Evolutionary conservation across 2,329 filamentous ascomycete species (phyloP).

Genomic region (Fusarium burgessii): DNA sequence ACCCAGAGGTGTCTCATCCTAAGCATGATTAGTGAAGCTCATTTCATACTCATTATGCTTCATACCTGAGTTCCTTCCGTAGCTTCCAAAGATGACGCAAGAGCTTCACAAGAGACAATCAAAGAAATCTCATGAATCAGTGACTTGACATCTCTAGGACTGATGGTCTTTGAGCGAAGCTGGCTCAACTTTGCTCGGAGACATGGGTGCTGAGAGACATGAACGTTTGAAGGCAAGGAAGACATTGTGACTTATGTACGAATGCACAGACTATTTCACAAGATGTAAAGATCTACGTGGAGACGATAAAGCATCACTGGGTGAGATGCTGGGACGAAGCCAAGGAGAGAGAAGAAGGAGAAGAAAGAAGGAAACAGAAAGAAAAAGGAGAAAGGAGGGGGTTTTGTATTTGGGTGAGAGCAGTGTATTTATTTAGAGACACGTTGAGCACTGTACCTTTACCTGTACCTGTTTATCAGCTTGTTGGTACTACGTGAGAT

Average conservation of each 20-base stretch:
- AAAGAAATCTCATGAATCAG: conserved; percentile 88
- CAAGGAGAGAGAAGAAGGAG: conserved; percentile 41
- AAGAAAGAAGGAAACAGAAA: conserved; percentile 27
- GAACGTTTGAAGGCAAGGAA: conserved; percentile 70
- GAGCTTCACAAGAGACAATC: conserved; percentile 85
- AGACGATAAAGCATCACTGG: conserved; percentile 39
- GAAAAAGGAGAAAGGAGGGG: conserved; percentile 21
- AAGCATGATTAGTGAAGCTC: conserved; percentile 10
- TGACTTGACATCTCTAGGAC: conserved; percentile 79
- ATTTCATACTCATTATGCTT: neutral
- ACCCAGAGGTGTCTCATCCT: conserved; percentile 84
- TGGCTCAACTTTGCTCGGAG: conserved; percentile 89
- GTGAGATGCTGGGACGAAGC: conserved; percentile 44
- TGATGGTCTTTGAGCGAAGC: conserved; percentile 79
- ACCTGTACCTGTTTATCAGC: conserved; percentile 24
- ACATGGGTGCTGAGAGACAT: conserved; percentile 88
- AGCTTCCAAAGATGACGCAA: conserved; percentile 71
- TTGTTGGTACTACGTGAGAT: conserved; percentile 32
- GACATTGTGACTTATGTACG: conserved; percentile 46
- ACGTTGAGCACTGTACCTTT: conserved; percentile 9
- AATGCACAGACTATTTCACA: conserved; percentile 20
- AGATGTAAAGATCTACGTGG: conserved; percentile 26
- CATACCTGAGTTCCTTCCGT: conserved; percentile 72
- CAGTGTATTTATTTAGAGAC: conserved; percentile 21
- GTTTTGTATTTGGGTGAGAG: conserved; percentile 33